phyloP scores from a whole-genome alignment of 2,329 filamentous ascomycete species.

The Fusarium transvaalense region DNA sequence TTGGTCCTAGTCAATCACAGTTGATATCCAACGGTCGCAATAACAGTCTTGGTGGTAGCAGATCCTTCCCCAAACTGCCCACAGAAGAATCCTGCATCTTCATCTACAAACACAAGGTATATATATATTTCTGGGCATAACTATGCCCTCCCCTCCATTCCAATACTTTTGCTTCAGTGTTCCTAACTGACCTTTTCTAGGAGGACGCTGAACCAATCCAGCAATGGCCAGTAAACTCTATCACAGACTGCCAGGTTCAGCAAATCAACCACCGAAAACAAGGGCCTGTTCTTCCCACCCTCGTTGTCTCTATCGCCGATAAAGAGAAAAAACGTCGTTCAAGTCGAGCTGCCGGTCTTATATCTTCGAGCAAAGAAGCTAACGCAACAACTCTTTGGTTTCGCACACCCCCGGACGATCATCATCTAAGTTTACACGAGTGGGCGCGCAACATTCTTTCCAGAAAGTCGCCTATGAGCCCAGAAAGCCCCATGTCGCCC shows the following conservation, averaged over 20 bases:
- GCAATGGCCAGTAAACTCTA: slow-evolving; percentile 64
- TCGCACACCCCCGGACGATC: slow-evolving; percentile 65
- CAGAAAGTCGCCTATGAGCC: slow-evolving; percentile 60
- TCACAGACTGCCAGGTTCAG: slow-evolving; percentile 70
- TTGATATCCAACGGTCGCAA: slow-evolving; percentile 55
- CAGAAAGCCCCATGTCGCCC: slow-evolving; percentile 67
- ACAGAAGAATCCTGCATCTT: slow-evolving; percentile 63
- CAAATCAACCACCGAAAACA: slow-evolving; percentile 72
- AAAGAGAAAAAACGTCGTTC: slow-evolving; percentile 74
- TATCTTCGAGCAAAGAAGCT: slow-evolving; percentile 63
- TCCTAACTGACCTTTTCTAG: slow-evolving; percentile 37
- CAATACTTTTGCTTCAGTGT: neutral
- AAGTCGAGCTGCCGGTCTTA: slow-evolving; percentile 70
- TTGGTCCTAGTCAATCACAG: slow-evolving; percentile 56
- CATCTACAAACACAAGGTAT: slow-evolving; percentile 69
- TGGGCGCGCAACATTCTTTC: slow-evolving; percentile 69
- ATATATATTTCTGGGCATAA: slow-evolving; percentile 15
- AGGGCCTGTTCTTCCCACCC: slow-evolving; percentile 68
- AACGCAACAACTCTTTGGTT: slow-evolving; percentile 67
- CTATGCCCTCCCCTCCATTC: neutral
- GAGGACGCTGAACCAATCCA: slow-evolving; percentile 67
- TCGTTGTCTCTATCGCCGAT: slow-evolving; percentile 69
- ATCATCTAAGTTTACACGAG: slow-evolving; percentile 65
- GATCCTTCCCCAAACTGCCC: slow-evolving; percentile 51
- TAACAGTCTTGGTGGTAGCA: slow-evolving; percentile 54